Percentiles rank a stretch among this genome's conserved stretches.
Evolutionary conservation across 1,284 basidiomycete species (phyloP).

Genomic region (Tilletia setariae): DNA sequence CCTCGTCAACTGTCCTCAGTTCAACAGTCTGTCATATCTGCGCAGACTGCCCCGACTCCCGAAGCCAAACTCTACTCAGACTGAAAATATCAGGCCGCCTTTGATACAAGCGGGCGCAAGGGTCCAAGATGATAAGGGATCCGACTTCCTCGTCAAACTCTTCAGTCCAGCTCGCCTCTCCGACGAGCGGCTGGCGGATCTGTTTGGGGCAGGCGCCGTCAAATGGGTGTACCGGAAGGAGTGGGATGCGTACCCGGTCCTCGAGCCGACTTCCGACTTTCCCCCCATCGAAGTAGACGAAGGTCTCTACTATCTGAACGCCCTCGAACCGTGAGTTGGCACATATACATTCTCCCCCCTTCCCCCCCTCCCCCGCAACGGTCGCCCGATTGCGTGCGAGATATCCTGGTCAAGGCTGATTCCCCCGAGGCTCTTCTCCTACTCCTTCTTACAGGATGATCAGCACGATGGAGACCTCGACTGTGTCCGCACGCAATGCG

Average conservation of each 20-base stretch:
- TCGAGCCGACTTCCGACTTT: conserved; percentile 68
- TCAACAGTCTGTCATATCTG: conserved; percentile 9
- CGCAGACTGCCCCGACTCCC: conserved; percentile 1
- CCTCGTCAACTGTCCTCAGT: not conserved
- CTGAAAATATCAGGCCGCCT: not conserved
- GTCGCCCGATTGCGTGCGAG: too few relatives aligned
- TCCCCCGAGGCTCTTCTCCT: conserved; percentile 5
- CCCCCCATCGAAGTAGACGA: conserved; percentile 72
- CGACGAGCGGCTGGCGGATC: conserved; percentile 65
- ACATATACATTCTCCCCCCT: not conserved
- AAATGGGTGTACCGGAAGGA: conserved; percentile 78
- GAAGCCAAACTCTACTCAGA: not conserved
- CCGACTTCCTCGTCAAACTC: conserved; percentile 58
- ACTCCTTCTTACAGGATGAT: conserved; percentile 17
- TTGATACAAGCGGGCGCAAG: conserved; percentile 60
- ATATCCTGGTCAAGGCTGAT: not conserved
- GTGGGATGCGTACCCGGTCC: conserved; percentile 62
- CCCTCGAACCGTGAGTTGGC: conserved; percentile 63
- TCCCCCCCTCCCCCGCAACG: too few relatives aligned
- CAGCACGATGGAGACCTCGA: conserved; percentile 83
- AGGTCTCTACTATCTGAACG: conserved; percentile 82
- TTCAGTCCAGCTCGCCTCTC: conserved; percentile 70
- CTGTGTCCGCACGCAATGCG: conserved; percentile 74
- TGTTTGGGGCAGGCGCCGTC: conserved; percentile 33
- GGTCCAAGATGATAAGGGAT: conserved; percentile 61